Evolutionary conservation across 2,329 filamentous ascomycete genomes (phyloP).

Genomic region (Fusarium sterilihyphosum): DNA sequence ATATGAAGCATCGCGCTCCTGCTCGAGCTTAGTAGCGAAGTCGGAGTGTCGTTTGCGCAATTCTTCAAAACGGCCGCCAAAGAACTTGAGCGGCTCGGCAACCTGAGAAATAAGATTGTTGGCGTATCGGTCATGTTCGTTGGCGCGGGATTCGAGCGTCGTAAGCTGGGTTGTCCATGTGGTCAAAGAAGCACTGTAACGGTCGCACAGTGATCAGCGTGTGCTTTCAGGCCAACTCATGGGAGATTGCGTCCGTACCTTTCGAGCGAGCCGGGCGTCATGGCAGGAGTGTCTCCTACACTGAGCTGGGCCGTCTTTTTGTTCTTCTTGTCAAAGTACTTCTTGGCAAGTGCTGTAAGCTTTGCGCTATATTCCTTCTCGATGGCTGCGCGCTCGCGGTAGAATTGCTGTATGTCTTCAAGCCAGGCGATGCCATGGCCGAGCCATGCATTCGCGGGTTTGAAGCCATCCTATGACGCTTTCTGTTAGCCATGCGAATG

Average conservation of each 20-base stretch:
- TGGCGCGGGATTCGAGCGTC: slow-evolving; percentile 86
- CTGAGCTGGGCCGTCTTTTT: slow-evolving; percentile 88
- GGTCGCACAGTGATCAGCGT: slow-evolving; percentile 37
- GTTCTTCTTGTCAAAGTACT: slow-evolving; percentile 97
- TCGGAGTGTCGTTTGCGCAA: slow-evolving; percentile 90
- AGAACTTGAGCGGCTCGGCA: slow-evolving; percentile 84
- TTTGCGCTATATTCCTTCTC: slow-evolving; percentile 97
- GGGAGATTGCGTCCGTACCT: slow-evolving; percentile 59
- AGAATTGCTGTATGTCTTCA: slow-evolving; percentile 96
- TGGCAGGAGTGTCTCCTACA: slow-evolving; percentile 89
- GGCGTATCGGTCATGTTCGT: slow-evolving; percentile 88
- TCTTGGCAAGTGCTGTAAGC: slow-evolving; percentile 87
- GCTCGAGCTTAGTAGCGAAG: slow-evolving; percentile 87
- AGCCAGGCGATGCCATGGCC: slow-evolving; percentile 91
- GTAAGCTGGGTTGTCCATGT: slow-evolving; percentile 96
- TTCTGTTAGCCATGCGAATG: slow-evolving; percentile 8
- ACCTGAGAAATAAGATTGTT: slow-evolving; percentile 81
- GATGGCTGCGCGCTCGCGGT: slow-evolving; percentile 91
- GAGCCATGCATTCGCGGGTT: slow-evolving; percentile 92
- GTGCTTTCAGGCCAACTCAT: neutral
- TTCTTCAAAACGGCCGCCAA: slow-evolving; percentile 83
- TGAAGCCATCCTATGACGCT: slow-evolving; percentile 88
- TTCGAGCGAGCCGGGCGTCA: slow-evolving; percentile 96
- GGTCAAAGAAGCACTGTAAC: slow-evolving; percentile 83
- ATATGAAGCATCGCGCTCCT: slow-evolving; percentile 86